phyloP scores from a whole-genome alignment of 768 basidiomycete genomes.

The Russula olivacea region DNA sequence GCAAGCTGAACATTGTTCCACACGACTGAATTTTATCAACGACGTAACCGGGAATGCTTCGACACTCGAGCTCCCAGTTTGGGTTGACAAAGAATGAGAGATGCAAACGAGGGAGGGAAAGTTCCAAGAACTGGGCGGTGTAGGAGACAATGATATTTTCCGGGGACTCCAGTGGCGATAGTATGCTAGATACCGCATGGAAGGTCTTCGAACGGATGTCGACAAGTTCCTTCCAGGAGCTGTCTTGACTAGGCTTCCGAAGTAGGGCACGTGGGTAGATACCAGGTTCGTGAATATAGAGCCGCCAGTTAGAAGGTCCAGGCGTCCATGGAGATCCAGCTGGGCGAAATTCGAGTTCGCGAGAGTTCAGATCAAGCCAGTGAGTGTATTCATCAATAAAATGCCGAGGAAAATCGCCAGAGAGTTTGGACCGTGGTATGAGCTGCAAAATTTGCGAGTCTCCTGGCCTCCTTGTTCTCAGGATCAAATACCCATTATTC shows the following conservation, averaged over 20 bases:
- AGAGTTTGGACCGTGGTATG: slow-evolving; percentile 31
- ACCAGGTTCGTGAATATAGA: neutral
- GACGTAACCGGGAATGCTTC: slow-evolving; percentile 38
- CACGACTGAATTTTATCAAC: slow-evolving; percentile 39
- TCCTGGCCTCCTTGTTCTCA: neutral
- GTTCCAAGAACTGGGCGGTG: slow-evolving; percentile 3
- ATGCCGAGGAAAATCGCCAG: slow-evolving; percentile 31
- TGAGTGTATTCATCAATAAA: slow-evolving; percentile 32
- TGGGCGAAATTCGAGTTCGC: slow-evolving; percentile 34
- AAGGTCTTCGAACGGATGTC: slow-evolving; percentile 14
- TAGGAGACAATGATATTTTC: neutral
- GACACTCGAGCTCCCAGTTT: slow-evolving; percentile 33
- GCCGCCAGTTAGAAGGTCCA: slow-evolving; percentile 30
- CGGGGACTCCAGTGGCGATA: neutral
- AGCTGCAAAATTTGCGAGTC: slow-evolving; percentile 27
- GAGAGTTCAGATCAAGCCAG: slow-evolving; percentile 32
- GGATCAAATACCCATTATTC: neutral
- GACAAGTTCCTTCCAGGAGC: neutral
- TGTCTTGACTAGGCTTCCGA: neutral
- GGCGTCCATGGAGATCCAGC: slow-evolving; percentile 30
- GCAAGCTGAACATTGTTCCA: slow-evolving; percentile 43
- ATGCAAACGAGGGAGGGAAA: slow-evolving; percentile 38
- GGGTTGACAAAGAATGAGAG: slow-evolving; percentile 38
- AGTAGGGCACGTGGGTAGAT: neutral
- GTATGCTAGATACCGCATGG: neutral